These are phyloP conservation scores for Picochlorum sp. DNA, from an alignment of 139 green algal species.

Conservation along the genomic window DNA sequence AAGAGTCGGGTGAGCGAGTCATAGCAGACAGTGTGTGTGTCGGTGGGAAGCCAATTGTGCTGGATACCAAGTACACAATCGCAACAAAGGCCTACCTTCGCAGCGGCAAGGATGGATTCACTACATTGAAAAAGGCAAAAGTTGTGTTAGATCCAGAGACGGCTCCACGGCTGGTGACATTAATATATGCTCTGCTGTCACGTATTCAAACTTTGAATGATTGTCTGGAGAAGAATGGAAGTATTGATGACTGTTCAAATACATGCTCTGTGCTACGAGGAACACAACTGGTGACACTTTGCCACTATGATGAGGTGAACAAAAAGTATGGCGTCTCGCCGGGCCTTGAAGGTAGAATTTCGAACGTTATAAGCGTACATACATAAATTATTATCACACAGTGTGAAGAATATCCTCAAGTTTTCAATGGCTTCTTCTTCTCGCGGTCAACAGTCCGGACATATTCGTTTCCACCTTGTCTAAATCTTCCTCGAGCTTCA, in stretches of 20 bases:
- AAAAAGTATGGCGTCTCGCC: constrained; percentile 35
- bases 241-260: background rate
- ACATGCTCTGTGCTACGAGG: constrained; percentile 1
- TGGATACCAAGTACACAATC: constrained; percentile 36
- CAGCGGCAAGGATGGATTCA: constrained; percentile 66
- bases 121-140: constrained; percentile 30
- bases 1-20: constrained; percentile 34
- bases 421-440: constrained; percentile 95
- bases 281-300: constrained; percentile 18
- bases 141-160: constrained; percentile 27
- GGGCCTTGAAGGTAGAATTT: constrained; percentile 39
- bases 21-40: constrained; percentile 35
- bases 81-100: constrained; percentile 62
- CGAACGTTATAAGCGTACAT: background rate
- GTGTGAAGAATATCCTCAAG: constrained; percentile 35
- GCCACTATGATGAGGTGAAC: constrained; percentile 15
- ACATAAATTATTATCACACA: no score
- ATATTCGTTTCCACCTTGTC: constrained; percentile 54
- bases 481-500: constrained; percentile 69
- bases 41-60: constrained; percentile 33
- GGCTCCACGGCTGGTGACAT: constrained; percentile 21
- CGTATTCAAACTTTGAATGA: constrained; percentile 22
- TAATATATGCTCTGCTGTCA: constrained; percentile 22
- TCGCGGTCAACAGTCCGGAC: constrained; percentile 80
- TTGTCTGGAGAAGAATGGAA: background rate